Evolutionary conservation across 225 moss, liverwort and hornwort genomes (phyloP).

Genomic region (Bryoerythrophyllum caledonicum): DNA sequence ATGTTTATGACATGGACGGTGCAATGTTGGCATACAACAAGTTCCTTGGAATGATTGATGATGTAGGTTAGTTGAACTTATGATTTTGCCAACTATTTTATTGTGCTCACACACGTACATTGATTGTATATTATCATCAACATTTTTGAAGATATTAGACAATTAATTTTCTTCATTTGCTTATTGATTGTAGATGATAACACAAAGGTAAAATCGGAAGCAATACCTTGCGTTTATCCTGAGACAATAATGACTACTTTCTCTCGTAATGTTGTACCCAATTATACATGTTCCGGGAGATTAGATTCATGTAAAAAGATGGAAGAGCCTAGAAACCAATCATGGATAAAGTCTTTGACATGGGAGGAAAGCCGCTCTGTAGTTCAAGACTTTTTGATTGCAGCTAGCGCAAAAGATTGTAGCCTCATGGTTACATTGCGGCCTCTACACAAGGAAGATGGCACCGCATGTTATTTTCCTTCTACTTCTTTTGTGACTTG

Average conservation of each 20-base stretch:
- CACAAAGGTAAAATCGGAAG: background rate
- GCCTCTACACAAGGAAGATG: slow-evolving; percentile 29
- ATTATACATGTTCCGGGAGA: slow-evolving; percentile 8
- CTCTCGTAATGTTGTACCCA: slow-evolving; percentile 4
- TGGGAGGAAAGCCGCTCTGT: slow-evolving; percentile 41
- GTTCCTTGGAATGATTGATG: slow-evolving; percentile 29
- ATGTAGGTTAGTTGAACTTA: slow-evolving; percentile 27
- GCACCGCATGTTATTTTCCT: slow-evolving; percentile 19
- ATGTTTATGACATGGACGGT: slow-evolving; percentile 67
- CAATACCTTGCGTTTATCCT: background rate
- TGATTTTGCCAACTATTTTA: background rate
- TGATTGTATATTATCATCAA: background rate
- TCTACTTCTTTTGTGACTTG: slow-evolving; percentile 25
- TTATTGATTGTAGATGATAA: slow-evolving; percentile 14
- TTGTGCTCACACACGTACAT: background rate
- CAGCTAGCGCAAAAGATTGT: slow-evolving; percentile 75
- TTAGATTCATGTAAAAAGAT: slow-evolving; percentile 19
- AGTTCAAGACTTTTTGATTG: slow-evolving; percentile 56
- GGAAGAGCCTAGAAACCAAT: background rate
- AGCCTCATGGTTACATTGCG: slow-evolving; percentile 70
- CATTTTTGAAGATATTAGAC: background rate
- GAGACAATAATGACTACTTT: background rate
- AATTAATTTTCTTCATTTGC: background rate
- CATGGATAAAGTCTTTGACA: slow-evolving; percentile 31
- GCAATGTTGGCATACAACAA: slow-evolving; percentile 42